Evolutionary conservation across 2,329 filamentous ascomycete genomes (phyloP), one percentile per base, ranked within the genome.

Genomic region (Pseudopyricularia cyperi): DNA sequence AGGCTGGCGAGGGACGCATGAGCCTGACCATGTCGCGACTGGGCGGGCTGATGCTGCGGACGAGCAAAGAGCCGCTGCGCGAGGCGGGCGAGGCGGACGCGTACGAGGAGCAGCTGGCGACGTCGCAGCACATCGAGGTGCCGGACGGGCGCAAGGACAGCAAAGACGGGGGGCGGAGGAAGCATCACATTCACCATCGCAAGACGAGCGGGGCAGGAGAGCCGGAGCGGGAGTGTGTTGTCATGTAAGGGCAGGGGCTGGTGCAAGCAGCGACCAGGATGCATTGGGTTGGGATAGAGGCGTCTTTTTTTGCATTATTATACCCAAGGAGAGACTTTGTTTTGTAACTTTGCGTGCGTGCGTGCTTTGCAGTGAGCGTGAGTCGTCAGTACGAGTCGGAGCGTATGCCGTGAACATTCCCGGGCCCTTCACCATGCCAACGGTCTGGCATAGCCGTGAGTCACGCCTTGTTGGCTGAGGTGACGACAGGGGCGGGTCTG

Each of bases 21-120:
- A 80, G 76, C 59, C 66, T 75, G 17, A 77, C 75, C 3, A 79
- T 83, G 62, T 74, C 72, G 15, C 72, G 76, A n/a, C 63, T 80
- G 4, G 73, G 72, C 9, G 71, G 73, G 0, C 68, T 79, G 7
- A 72, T 74, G 58, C 22, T 44, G 12, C 73, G 71, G 50, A 58
- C 70, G 8, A 77, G 74, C 64, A 76, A 70, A 58, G 77, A 80
- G 54, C 68, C 66, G 0, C 60, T 71, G 52, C 65, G 66, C 34
- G 67, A 68, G 46, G 49, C 55, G 15, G 34, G 35, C 14, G 33
- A 50, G 7, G 32, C 26, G 28, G 50, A 46, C 12, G 2, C 50
- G 12, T 53, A 51, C 19, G 55, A 54, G n/a, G 51, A 48, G 15
- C 11, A 52, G 24, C 52, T 39, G 54, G 59, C 35, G 52, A 55